Evolutionary conservation across 345 rosid species (phyloP), one percentile per base, ranked within the genome.

Genomic region (Excoecaria agallocha): DNA sequence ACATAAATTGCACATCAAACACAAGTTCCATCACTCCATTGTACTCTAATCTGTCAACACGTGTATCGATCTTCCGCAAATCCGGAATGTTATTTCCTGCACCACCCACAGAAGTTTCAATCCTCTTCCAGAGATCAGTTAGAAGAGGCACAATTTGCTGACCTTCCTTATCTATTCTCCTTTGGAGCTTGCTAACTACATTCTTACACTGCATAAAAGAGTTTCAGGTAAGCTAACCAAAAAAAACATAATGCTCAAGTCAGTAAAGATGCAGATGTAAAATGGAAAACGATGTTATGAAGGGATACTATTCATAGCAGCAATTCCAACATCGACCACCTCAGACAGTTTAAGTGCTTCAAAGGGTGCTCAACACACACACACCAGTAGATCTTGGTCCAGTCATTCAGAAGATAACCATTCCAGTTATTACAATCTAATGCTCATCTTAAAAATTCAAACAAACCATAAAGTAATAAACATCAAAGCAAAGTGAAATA

Each of bases 141-240:
- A 96, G 84, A 81, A 93, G 88, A 55, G 99, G 99, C 66, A 93
- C 92, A 80, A 96, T 92, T 68, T 91, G 95, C 78, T 87, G 94
- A 65, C 99, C 99, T 85, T 96, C 98, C 83, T 93, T 96, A 62
- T 85, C 93, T 25, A 96, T 85, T 82, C 92, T 90, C 80, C 92
- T 88, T 76, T 90, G 97, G 65, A 96, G 90, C 90, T 96, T 96
- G 91, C 88, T 85, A 30, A 90, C 75, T 59, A 90, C 99, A 78
- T 83, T 91, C 85, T 93, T 96, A 84, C 94, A 93, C 99, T 96
- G 89, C 80, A 77, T 41, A 81, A 17, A 79, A 24, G 62, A 77
- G 24, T 82, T 61, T 60, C 51, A 69, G 69, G 71, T 75, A 48
- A 83, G 63, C 39, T 66, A 30, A 68, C n/a, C 46, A 16, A 71